phyloP scores from a whole-genome alignment of 202 grass and related monocot species.

The Setaria italica region DNA sequence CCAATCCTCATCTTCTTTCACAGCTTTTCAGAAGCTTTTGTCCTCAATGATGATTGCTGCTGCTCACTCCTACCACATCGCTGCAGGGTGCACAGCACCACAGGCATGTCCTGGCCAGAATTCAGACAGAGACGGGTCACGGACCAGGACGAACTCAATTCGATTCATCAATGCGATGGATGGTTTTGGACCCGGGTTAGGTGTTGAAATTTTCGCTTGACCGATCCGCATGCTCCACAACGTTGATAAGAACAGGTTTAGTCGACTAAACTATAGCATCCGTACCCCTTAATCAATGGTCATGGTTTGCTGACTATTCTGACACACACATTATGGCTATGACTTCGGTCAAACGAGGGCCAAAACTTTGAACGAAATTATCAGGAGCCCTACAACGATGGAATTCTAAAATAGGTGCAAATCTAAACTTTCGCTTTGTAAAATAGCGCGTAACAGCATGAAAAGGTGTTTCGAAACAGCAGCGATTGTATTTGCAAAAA shows the following conservation, averaged over 20 bases:
- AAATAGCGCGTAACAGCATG: not conserved
- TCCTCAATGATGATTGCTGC: not conserved
- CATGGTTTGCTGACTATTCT: not conserved
- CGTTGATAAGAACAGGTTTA: not conserved
- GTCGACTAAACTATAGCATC: not conserved
- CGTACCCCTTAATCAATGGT: not conserved
- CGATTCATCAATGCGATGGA: not conserved
- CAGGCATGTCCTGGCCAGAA: not conserved
- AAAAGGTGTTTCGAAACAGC: not conserved
- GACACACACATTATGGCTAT: too few species aligned
- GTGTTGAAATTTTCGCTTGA: conserved; percentile 9
- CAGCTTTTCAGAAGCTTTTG: conserved; percentile 21
- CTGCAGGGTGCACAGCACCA: not conserved
- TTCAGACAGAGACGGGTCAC: not conserved
- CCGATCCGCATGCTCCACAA: not conserved
- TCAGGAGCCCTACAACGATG: not conserved
- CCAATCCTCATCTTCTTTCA: not conserved
- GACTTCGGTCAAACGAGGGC: not conserved
- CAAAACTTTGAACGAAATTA: not conserved
- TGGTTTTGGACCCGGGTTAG: conserved; percentile 7
- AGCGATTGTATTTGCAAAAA: not conserved
- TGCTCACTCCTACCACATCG: not conserved
- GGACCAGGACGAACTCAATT: not conserved
- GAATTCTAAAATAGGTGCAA: not conserved
- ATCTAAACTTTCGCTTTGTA: not conserved